Conservation (phyloP, 345 rosid species). For the Populus davidiana region DNA sequence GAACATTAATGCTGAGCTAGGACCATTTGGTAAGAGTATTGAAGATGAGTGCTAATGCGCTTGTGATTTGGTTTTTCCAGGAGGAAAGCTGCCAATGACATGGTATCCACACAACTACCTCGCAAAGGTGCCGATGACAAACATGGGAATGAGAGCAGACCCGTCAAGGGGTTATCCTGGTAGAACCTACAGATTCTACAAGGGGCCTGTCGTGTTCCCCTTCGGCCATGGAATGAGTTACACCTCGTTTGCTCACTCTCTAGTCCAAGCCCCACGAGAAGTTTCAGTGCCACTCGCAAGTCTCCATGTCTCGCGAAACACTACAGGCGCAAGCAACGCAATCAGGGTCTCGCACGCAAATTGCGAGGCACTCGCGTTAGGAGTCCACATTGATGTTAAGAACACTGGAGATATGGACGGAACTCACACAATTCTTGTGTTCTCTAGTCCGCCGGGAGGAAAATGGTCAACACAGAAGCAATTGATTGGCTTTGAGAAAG, state of each 20-base stretch:
- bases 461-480: constrained; percentile 54
- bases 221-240: constrained; percentile 79
- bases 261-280: constrained; percentile 42
- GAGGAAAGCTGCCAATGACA: constrained; percentile 37
- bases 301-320: constrained; percentile 30
- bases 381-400: constrained; percentile 52
- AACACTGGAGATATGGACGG: constrained; percentile 76
- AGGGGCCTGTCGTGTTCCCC: constrained; percentile 82
- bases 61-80: constrained; percentile 5
- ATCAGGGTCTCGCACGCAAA: constrained; percentile 53
- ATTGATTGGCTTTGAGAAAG: constrained; percentile 63
- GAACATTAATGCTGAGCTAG: neutral
- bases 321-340: constrained; percentile 35
- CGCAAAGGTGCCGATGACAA: constrained; percentile 31
- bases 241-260: constrained; percentile 45
- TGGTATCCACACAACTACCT: constrained; percentile 33
- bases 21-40: neutral
- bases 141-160: constrained; percentile 32
- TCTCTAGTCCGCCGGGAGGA: constrained; percentile 49
- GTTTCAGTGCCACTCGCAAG: constrained; percentile 41
- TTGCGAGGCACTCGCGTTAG: constrained; percentile 43
- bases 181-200: constrained; percentile 62
- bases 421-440: constrained; percentile 69
- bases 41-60: neutral
- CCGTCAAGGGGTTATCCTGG: constrained; percentile 29